Evolutionary conservation across 306 rosid genomes (phyloP).

Genomic region (Quercus berberidifolia): DNA sequence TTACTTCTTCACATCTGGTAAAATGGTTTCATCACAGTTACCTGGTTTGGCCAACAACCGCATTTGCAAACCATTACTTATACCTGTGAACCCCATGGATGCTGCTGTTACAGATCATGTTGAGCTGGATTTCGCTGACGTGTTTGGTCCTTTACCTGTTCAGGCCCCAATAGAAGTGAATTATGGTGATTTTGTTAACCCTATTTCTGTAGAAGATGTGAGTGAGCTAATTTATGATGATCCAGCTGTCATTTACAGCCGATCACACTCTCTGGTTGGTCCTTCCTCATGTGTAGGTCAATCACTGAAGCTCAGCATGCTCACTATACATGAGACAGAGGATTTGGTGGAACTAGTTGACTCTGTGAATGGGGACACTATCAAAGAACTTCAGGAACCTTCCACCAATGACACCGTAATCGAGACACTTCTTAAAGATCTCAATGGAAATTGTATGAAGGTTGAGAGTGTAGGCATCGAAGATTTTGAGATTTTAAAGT

Average conservation of each 20-base stretch:
- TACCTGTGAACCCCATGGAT: constrained; percentile 44
- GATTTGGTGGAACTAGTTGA: constrained; percentile 46
- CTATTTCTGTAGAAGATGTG: constrained; percentile 38
- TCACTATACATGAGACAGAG: constrained; percentile 58
- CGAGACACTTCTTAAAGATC: constrained; percentile 36
- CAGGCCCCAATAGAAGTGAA: constrained; percentile 45
- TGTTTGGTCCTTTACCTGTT: constrained; percentile 76
- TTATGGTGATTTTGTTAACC: constrained; percentile 32
- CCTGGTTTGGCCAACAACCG: constrained; percentile 44
- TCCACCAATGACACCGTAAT: constrained; percentile 3
- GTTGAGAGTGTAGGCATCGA: constrained; percentile 64
- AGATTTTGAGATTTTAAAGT: constrained; percentile 90
- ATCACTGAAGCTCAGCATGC: constrained; percentile 72
- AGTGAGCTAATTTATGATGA: constrained; percentile 64
- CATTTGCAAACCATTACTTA: constrained; percentile 34
- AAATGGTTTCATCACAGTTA: constrained; percentile 82
- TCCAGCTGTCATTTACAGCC: constrained; percentile 67
- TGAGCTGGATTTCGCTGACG: constrained; percentile 85
- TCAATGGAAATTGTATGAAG: constrained; percentile 30
- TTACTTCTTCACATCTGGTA: constrained; percentile 24
- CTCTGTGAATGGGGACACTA: constrained; percentile 23
- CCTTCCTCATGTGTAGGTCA: constrained; percentile 80
- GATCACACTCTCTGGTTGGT: constrained; percentile 92
- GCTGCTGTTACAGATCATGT: constrained; percentile 46
- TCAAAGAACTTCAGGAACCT: constrained; percentile 40